phyloP scores from a whole-genome alignment of 805 yeast genomes.

The Ogataea nitratoaversa region DNA sequence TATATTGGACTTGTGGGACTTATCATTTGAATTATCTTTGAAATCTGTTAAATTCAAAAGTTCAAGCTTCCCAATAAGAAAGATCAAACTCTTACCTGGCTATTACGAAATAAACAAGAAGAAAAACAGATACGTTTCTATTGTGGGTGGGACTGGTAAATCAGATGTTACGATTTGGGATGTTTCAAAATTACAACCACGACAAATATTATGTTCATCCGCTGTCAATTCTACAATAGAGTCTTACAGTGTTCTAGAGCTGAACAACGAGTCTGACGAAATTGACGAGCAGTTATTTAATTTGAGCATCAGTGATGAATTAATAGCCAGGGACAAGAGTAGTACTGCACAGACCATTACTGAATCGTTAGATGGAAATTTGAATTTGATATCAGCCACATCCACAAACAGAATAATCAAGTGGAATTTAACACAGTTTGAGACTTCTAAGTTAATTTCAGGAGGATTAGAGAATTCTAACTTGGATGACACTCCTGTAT shows the following conservation, averaged over 20 bases:
- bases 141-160: constrained; percentile 63
- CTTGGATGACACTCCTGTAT: constrained; percentile 12
- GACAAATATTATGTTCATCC: constrained; percentile 25
- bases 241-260: constrained; percentile 22
- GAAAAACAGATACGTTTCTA: constrained; percentile 43
- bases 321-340: constrained; percentile 18
- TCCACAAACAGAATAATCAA: constrained; percentile 23
- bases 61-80: constrained; percentile 41
- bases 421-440: constrained; percentile 36
- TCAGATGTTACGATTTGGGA: constrained; percentile 73
- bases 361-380: constrained; percentile 6
- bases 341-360: constrained; percentile 20
- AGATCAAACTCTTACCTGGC: constrained; percentile 42
- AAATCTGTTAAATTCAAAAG: constrained; percentile 57
- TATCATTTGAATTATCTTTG: constrained; percentile 58
- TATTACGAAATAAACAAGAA: constrained; percentile 31
- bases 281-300: constrained; percentile 21
- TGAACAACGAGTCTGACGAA: constrained; percentile 18
- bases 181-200: constrained; percentile 56
- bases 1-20: constrained; percentile 74
- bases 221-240: constrained; percentile 23
- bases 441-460: constrained; percentile 31
- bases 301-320: constrained; percentile 8
- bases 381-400: constrained; percentile 17
- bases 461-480: constrained; percentile 11